phyloP scores from a whole-genome alignment of 306 rosid species.

The Malus asiatica region DNA sequence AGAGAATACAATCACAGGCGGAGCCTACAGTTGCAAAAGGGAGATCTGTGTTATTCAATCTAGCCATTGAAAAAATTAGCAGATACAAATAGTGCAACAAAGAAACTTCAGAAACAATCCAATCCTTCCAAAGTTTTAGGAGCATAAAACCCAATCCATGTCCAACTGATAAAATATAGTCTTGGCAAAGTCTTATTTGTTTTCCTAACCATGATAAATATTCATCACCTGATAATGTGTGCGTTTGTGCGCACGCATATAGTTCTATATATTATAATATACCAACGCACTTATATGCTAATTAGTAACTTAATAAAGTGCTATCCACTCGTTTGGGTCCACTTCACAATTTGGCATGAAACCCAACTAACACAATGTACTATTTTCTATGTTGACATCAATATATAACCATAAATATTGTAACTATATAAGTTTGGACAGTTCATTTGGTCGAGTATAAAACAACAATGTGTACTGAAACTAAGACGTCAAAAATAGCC shows the following conservation, averaged over 20 bases:
- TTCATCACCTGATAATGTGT: neutral
- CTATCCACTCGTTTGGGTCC: too few species aligned
- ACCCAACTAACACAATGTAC: neutral
- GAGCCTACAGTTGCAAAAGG: conserved; percentile 54
- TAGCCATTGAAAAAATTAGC: neutral
- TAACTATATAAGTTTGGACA: neutral
- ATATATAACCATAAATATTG: neutral
- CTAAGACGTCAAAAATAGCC: neutral
- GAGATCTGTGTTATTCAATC: neutral
- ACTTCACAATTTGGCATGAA: neutral
- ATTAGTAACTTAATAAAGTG: too few species aligned
- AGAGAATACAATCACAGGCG: conserved; percentile 87
- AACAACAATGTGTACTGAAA: neutral
- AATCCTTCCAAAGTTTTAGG: neutral
- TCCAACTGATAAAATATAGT: neutral
- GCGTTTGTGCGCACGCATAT: neutral
- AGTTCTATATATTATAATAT: too few species aligned
- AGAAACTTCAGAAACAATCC: neutral
- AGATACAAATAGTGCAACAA: neutral
- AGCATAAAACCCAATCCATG: neutral
- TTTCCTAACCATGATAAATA: neutral
- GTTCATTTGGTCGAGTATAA: neutral
- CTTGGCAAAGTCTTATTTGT: neutral
- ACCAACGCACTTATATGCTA: too few species aligned
- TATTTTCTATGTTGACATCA: neutral